Conservation (phyloP, 2,329 filamentous ascomycete species). For the Penicillium expansum region DNA sequence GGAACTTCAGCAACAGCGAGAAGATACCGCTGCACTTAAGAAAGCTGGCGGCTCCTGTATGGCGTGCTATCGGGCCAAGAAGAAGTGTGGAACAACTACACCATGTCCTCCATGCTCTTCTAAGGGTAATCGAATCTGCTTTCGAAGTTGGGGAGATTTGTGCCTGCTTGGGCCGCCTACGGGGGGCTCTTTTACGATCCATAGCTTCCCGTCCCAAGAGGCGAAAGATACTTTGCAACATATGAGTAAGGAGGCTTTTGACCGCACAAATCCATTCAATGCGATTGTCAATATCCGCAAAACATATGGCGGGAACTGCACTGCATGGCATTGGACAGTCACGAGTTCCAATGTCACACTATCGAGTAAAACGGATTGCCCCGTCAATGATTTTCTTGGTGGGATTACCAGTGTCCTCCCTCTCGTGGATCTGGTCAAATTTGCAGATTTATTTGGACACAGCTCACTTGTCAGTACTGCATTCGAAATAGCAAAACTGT, state of each 20-base stretch:
- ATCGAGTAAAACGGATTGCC: not conserved
- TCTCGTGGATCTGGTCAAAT: slow-evolving; percentile 1
- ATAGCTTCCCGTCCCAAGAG: not conserved
- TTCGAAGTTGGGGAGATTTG: slow-evolving; percentile 21
- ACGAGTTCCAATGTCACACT: not conserved
- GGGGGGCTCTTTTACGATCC: not conserved
- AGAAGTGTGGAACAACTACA: slow-evolving; percentile 21
- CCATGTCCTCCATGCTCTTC: slow-evolving; percentile 23
- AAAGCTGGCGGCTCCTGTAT: slow-evolving; percentile 29
- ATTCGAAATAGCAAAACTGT: slow-evolving; percentile 13
- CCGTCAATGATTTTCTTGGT: slow-evolving; percentile 2
- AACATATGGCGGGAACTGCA: slow-evolving; percentile 1
- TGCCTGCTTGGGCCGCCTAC: slow-evolving; percentile 10
- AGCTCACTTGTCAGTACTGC: slow-evolving; percentile 12
- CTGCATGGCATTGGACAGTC: slow-evolving; percentile 12
- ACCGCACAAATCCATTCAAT: not conserved
- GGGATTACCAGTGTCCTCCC: slow-evolving; percentile 6
- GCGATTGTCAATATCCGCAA: slow-evolving; percentile 16
- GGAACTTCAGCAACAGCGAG: slow-evolving; percentile 17
- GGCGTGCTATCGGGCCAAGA: slow-evolving; percentile 30
- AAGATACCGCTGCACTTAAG: slow-evolving; percentile 19
- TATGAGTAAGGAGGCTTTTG: slow-evolving; percentile 6
- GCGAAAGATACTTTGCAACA: not conserved
- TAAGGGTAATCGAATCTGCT: slow-evolving; percentile 17
- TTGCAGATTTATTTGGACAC: not conserved